Evolutionary conservation across 768 basidiomycete species (phyloP), one percentile per base, ranked within the genome.

Genomic region (Boletus rex-veris): DNA sequence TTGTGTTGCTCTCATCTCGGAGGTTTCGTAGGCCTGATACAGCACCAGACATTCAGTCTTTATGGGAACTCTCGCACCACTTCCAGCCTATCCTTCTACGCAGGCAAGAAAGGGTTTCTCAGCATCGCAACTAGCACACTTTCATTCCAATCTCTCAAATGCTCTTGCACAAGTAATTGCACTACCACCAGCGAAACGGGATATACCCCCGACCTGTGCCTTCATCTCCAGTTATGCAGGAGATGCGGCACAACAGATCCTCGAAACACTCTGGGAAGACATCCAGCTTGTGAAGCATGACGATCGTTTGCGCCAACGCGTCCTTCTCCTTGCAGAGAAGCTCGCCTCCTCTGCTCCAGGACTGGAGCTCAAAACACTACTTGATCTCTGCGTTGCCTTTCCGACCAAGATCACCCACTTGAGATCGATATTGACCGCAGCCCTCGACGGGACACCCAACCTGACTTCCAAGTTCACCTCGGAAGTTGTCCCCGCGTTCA

Each of bases 381-480:
- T 90, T 11, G 85, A 90, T 67, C 74, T 90, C 12, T 70, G 81
- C 21, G 76, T 89, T 53, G 74, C 77, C 5, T 87, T 84, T 62
- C 74, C 79, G 0, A 66, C 68, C 8, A 72, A 81, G 49, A 60
- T 73, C 16, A 69, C 77, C 16, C 80, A 74, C 45, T 64, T 82
- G 37, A 76, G 75, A 31, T 64, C 71, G 2, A 65, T 86, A 7
- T 73, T 84, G 57, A 55, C 71, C 5, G 64, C 72, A 9, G 76
- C 80, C 4, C 61, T 75, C 37, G 48, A 65, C 24, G 68, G 70
- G 8, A 69, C 68, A 5, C 55, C 75, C 1, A 54, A 71, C 19
- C 57, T 79, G 6, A 54, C 73, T 15, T 52, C 66, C 11, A 60
- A 61, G 26, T 66, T 81, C 45, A 50, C 71, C 53, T 62, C 64